phyloP scores from a whole-genome alignment of 495 filamentous ascomycete species.

The Lasiosphaeriaceae sp. region DNA sequence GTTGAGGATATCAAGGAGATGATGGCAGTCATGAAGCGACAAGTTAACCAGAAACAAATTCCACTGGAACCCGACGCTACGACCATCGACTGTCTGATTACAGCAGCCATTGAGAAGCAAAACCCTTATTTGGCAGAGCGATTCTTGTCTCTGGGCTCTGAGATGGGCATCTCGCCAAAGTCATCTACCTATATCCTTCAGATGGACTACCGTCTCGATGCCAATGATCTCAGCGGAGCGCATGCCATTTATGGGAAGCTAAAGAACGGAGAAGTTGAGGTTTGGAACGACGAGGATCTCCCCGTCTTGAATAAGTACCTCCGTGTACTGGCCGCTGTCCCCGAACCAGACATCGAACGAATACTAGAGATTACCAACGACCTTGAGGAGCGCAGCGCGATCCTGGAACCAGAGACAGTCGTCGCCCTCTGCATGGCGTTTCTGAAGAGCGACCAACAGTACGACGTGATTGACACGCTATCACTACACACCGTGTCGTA shows the following conservation, averaged over 20 bases:
- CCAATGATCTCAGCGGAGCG: constrained; percentile 64
- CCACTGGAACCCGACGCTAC: constrained; percentile 57
- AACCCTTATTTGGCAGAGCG: constrained; percentile 69
- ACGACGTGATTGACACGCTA: constrained; percentile 74
- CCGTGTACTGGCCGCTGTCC: constrained; percentile 59
- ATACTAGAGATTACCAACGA: constrained; percentile 73
- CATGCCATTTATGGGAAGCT: constrained; percentile 59
- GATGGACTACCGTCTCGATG: constrained; percentile 68
- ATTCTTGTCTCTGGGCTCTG: constrained; percentile 60
- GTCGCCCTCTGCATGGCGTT: constrained; percentile 65
- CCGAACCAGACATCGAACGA: constrained; percentile 53
- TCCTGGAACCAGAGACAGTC: constrained; percentile 67
- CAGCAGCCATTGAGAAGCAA: constrained; percentile 62
- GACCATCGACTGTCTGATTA: constrained; percentile 73
- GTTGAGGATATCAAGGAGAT: constrained; percentile 67
- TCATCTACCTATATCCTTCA: constrained; percentile 66
- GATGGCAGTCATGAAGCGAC: constrained; percentile 53
- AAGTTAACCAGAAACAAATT: neutral
- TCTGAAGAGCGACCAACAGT: constrained; percentile 65
- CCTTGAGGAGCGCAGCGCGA: constrained; percentile 64
- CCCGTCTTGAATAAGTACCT: constrained; percentile 72
- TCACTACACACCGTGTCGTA: constrained; percentile 61
- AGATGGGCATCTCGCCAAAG: constrained; percentile 61
- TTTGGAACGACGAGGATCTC: constrained; percentile 52
- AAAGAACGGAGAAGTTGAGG: constrained; percentile 40